These are phyloP conservation scores for Globisporangium spinosum DNA, from an alignment of 352 stramenopile genomes.

Conservation along the genomic window DNA sequence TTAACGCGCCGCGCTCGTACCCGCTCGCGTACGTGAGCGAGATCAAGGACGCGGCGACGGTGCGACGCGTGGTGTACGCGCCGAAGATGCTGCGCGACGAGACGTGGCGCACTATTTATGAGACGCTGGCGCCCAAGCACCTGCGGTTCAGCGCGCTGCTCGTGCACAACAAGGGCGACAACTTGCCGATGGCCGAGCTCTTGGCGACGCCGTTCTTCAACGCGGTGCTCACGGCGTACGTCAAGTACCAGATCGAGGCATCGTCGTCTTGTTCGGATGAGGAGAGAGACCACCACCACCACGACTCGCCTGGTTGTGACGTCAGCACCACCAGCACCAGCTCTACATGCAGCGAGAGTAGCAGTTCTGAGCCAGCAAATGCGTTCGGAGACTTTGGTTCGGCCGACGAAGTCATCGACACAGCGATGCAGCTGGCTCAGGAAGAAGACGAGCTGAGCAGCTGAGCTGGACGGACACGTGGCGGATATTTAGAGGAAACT, in stretches of 20 bases:
- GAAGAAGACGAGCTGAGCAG: constrained; percentile 55
- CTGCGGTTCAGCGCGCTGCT: constrained; percentile 55
- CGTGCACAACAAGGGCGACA: constrained; percentile 60
- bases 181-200: constrained; percentile 59
- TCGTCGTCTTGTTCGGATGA: constrained; percentile 9
- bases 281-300: not conserved
- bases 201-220: constrained; percentile 57
- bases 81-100: constrained; percentile 76
- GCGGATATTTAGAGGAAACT: not conserved
- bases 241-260: constrained; percentile 39
- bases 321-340: constrained; percentile 3
- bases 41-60: constrained; percentile 39
- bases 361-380: constrained; percentile 18
- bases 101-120: constrained; percentile 68
- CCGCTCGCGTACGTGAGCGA: constrained; percentile 44
- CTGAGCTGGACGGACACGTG: not conserved
- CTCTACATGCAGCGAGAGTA: constrained; percentile 6
- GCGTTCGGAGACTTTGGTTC: constrained; percentile 34
- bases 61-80: constrained; percentile 49
- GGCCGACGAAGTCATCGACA: constrained; percentile 48
- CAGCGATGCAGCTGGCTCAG: constrained; percentile 49
- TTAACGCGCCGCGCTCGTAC: constrained; percentile 70
- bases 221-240: constrained; percentile 61
- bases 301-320: not conserved
- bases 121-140: constrained; percentile 46